Evolutionary conservation across 371 early-diverging fungal genomes (phyloP), one percentile per base, ranked within the genome.

Genomic region (Mucor piriformis): DNA sequence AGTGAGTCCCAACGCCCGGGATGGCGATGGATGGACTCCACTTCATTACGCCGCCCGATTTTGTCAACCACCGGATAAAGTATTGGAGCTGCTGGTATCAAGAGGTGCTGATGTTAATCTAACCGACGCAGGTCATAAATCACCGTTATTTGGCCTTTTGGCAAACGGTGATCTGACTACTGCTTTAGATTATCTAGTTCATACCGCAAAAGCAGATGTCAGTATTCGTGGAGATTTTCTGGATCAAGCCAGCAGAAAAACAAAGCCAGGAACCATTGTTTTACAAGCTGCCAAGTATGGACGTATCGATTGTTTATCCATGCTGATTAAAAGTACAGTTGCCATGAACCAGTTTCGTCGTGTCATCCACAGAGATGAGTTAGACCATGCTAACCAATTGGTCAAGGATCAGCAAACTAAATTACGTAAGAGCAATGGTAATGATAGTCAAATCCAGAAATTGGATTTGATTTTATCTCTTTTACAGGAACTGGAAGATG

Each of bases 1-100:
- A 6, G 70, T 77, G 1, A 59, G 66, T 16, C 84, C 87, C 13
- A 87, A 90, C 55, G 76, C 83, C 6, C 63, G 73, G 12, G 91
- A 92, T 61, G 74, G 76, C 23, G 89, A 88, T 64, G 88, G 88
- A 2, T 91, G 91, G 91, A 88, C 90, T 5, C 87, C 91, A 0
- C 49, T 91, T 35, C 92, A 92, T 61, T 88, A 86, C 46, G 88
- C 88, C 1, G 81, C 84, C 32, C 73, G 79, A 18, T 84, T 82
- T 53, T 77, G 76, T 34, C 68, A 66, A 18, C 64, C 65, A 7
- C 81, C 82, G 2, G 42, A 57, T 15, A 61, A 63, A 24, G 42
- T 63, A 4, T 21, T 76, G 8, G 40, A 70, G 46, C 21, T 73
- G 7, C 42, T 74, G 4, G 34, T 77, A 3, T 54, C 66, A 3